Evolutionary conservation across 1,139 yeast species (phyloP).

Genomic region (Geotrichum citri-aurantii): DNA sequence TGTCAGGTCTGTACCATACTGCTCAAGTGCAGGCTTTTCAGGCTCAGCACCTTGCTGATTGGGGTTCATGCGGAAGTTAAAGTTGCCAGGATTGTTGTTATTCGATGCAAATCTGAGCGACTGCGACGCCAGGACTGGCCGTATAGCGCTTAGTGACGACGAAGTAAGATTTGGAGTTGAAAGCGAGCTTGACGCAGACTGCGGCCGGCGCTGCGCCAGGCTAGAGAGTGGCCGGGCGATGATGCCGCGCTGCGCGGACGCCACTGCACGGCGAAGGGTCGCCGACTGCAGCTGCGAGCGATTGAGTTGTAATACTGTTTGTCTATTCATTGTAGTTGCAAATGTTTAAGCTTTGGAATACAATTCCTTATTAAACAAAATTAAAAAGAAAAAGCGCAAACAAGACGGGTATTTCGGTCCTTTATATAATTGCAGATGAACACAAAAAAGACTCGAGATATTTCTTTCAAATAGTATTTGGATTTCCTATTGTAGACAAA

Average conservation of each 20-base stretch:
- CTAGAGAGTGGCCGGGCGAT: neutral
- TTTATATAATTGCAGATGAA: neutral
- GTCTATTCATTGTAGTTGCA: conserved; percentile 1
- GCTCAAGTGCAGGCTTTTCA: conserved; percentile 72
- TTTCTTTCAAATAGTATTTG: neutral
- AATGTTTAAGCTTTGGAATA: neutral
- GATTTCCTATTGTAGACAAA: neutral
- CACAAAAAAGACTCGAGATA: neutral
- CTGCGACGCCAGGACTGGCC: neutral
- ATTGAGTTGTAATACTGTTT: neutral
- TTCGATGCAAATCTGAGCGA: conserved; percentile 11
- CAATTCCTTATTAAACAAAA: neutral
- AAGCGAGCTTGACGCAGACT: neutral
- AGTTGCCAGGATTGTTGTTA: conserved; percentile 11
- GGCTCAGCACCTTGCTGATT: conserved; percentile 38
- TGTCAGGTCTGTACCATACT: conserved; percentile 79
- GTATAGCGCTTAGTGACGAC: neutral
- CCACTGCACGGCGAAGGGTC: neutral
- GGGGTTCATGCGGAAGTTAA: conserved; percentile 18
- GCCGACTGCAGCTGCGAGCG: neutral
- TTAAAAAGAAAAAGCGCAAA: neutral
- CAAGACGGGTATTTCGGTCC: neutral
- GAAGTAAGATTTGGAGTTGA: neutral
- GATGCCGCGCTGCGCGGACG: neutral
- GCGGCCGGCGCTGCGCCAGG: neutral